Percentiles rank a stretch among this genome's conserved stretches.
These are phyloP conservation scores for Aspergillus amoenus DNA, from an alignment of 2,329 filamentous ascomycete species.

Conservation along the genomic window DNA sequence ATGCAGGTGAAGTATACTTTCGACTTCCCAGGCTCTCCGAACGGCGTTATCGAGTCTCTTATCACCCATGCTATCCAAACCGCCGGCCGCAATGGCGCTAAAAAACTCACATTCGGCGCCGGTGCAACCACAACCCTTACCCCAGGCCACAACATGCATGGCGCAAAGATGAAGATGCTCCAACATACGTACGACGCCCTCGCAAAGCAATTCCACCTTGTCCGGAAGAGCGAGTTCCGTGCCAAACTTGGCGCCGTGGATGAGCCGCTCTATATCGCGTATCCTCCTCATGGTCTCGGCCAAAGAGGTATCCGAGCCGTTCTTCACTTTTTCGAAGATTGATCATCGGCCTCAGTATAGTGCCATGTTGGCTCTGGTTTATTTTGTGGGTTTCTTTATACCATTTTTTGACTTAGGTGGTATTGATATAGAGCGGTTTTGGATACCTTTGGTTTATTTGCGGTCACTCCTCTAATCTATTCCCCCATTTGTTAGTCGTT, in stretches of 20 bases:
- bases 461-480: neutral
- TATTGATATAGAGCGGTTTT: neutral
- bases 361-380: constrained; percentile 1
- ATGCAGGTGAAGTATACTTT: constrained; percentile 97
- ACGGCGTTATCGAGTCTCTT: constrained; percentile 80
- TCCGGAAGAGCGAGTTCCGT: constrained; percentile 83
- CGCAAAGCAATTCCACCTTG: constrained; percentile 76
- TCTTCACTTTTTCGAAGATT: constrained; percentile 81
- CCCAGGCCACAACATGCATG: constrained; percentile 78
- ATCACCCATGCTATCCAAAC: constrained; percentile 70
- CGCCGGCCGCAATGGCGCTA: constrained; percentile 58
- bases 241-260: constrained; percentile 85
- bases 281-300: constrained; percentile 81
- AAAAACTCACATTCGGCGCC: constrained; percentile 79
- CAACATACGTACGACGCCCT: constrained; percentile 79
- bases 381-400: neutral
- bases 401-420: neutral
- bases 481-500: neutral
- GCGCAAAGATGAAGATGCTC: constrained; percentile 76
- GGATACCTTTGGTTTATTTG: constrained; percentile 6
- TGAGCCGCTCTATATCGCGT: constrained; percentile 85
- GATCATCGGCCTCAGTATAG: neutral
- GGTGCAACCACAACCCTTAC: constrained; percentile 73
- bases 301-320: constrained; percentile 81
- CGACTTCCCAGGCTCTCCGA: constrained; percentile 85